Conservation (phyloP, 306 rosid genomes). For the Begonia loranthoides region DNA sequence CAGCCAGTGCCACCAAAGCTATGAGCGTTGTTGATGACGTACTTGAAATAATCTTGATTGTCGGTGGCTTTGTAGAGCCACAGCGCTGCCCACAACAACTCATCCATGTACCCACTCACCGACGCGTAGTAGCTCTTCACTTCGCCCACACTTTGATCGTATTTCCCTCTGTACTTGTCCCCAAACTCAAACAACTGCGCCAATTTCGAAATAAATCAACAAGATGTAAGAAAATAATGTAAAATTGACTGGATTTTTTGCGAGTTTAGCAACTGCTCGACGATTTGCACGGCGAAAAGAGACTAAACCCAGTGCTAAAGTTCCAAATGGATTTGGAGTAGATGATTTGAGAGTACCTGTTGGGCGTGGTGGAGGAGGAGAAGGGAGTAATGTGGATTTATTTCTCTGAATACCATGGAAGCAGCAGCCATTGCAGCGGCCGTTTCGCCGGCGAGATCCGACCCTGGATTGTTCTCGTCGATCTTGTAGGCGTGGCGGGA, state of each 20-base stretch:
- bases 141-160: constrained; percentile 58
- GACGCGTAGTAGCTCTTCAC: constrained; percentile 55
- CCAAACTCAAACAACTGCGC: constrained; percentile 75
- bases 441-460: constrained; percentile 63
- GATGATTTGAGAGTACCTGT: constrained; percentile 23
- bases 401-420: constrained; percentile 53
- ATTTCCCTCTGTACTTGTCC: constrained; percentile 55
- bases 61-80: constrained; percentile 63
- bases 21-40: constrained; percentile 34
- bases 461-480: constrained; percentile 49
- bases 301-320: no score
- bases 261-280: no score
- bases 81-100: constrained; percentile 74
- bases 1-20: constrained; percentile 70
- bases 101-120: constrained; percentile 80
- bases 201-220: constrained; percentile 3
- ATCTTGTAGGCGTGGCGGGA: constrained; percentile 62
- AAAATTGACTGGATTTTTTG: no score
- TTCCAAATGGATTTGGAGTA: no score
- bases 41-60: constrained; percentile 36
- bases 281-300: no score
- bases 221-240: background rate
- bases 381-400: constrained; percentile 62
- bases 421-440: constrained; percentile 74
- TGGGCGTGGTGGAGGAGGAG: constrained; percentile 69